Conservation (phyloP, 1,284 basidiomycete genomes). For the Apiotrichum porosum region DNA sequence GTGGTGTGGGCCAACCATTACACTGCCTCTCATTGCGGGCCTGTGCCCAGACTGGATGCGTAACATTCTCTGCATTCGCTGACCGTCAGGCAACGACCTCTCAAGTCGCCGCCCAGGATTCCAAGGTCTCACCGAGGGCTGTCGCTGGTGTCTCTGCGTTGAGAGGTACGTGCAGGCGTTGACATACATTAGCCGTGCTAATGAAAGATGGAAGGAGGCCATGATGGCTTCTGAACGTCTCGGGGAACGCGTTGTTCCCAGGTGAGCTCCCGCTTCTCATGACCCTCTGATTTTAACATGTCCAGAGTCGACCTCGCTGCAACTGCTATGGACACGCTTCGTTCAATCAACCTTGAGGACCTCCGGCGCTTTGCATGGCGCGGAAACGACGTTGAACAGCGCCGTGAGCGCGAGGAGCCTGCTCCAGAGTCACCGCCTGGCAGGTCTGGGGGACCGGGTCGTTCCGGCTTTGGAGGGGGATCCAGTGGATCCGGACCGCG, state of each 20-base stretch:
- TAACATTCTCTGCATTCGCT: too few relatives aligned
- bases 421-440: too few relatives aligned
- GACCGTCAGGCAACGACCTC: slow-evolving; percentile 43
- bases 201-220: slow-evolving; percentile 49
- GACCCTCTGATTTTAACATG: too few relatives aligned
- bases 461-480: too few relatives aligned
- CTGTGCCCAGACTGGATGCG: neutral
- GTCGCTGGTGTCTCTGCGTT: slow-evolving; percentile 47
- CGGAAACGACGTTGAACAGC: neutral
- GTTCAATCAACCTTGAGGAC: slow-evolving; percentile 35
- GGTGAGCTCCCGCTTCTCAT: slow-evolving; percentile 22
- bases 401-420: too few relatives aligned
- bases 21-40: too few relatives aligned
- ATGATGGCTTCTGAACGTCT: slow-evolving; percentile 35
- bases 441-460: too few relatives aligned
- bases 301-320: slow-evolving; percentile 38
- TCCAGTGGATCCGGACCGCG: too few relatives aligned
- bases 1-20: neutral
- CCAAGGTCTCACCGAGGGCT: slow-evolving; percentile 40
- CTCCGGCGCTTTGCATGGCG: slow-evolving; percentile 31
- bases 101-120: slow-evolving; percentile 35
- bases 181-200: too few relatives aligned
- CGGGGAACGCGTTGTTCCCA: slow-evolving; percentile 41
- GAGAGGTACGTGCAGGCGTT: slow-evolving; percentile 27
- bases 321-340: slow-evolving; percentile 37